phyloP scores from a whole-genome alignment of 768 basidiomycete species.

The Hypsizygus marmoreus region DNA sequence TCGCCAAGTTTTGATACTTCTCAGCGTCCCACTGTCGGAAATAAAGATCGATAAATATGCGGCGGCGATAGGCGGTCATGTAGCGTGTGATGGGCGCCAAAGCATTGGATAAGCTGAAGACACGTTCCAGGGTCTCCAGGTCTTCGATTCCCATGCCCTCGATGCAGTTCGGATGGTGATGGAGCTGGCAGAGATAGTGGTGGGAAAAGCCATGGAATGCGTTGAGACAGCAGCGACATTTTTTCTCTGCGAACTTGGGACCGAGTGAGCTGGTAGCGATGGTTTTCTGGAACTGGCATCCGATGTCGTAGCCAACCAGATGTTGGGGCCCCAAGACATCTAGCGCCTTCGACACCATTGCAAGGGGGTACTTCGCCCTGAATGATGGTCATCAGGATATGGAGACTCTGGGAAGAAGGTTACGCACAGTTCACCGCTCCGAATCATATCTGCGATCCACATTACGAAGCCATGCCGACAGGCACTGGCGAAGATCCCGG shows the following conservation, averaged over 20 bases:
- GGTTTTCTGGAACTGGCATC: conserved; percentile 24
- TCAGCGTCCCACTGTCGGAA: conserved; percentile 37
- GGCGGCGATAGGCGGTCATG: conserved; percentile 26
- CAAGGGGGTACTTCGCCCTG: conserved; percentile 30
- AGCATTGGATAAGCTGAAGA: conserved; percentile 32
- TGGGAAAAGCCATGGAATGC: conserved; percentile 39
- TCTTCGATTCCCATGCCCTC: conserved; percentile 35
- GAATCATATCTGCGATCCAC: conserved; percentile 32
- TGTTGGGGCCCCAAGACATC: conserved; percentile 15
- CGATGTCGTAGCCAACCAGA: conserved; percentile 27
- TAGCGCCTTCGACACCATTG: conserved; percentile 23
- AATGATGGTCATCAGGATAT: background rate
- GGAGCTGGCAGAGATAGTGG: conserved; percentile 31
- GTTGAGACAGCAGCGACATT: conserved; percentile 18
- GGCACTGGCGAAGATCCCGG: conserved; percentile 36
- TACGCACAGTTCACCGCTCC: conserved; percentile 37
- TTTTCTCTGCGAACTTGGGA: background rate
- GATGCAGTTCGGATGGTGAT: conserved; percentile 29
- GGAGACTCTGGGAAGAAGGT: conserved; percentile 8
- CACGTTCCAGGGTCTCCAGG: conserved; percentile 28
- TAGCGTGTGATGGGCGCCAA: conserved; percentile 26
- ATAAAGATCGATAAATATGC: conserved; percentile 29
- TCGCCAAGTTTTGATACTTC: conserved; percentile 30
- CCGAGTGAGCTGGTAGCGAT: conserved; percentile 17
- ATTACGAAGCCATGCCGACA: conserved; percentile 35